Evolutionary conservation across 2,329 filamentous ascomycete genomes (phyloP).

Genomic region (Monosporascus sp.): DNA sequence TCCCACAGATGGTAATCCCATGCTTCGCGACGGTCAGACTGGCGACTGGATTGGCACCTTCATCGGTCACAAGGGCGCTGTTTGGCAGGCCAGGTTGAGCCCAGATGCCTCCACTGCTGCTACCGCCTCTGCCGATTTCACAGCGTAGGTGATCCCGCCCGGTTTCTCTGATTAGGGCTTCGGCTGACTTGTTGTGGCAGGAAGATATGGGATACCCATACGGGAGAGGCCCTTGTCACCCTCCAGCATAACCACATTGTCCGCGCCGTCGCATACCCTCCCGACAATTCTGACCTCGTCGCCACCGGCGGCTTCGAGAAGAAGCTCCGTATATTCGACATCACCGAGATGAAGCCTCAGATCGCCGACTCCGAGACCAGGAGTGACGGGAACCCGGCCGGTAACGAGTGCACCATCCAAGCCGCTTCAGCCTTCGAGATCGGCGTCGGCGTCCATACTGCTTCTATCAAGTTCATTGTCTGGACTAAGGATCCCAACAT

Average conservation of each 20-base stretch:
- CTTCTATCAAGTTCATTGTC: conserved; percentile 92
- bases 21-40: conserved; percentile 93
- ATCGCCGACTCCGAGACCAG: conserved; percentile 26
- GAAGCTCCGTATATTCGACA: conserved; percentile 89
- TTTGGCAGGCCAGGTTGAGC: conserved; percentile 92
- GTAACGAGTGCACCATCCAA: conserved; percentile 41
- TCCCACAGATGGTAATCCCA: conserved; percentile 82
- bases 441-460: conserved; percentile 74
- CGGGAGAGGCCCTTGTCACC: conserved; percentile 80
- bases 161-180: conserved; percentile 1
- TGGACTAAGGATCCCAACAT: conserved; percentile 88
- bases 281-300: conserved; percentile 74
- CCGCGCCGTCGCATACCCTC: conserved; percentile 83
- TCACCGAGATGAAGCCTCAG: conserved; percentile 54
- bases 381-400: conserved; percentile 23
- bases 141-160: conserved; percentile 59
- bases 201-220: conserved; percentile 96
- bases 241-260: conserved; percentile 94
- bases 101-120: conserved; percentile 83
- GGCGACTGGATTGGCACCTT: conserved; percentile 99
- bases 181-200: conserved; percentile 42
- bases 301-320: conserved; percentile 96
- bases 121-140: conserved; percentile 94
- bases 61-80: conserved; percentile 94
- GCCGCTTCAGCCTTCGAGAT: conserved; percentile 76